A percentile compares a stretch with the other conserved stretches of the same genome.
Conservation (phyloP, 495 filamentous ascomycete genomes). For the Penicillium macrosclerotiorum region DNA sequence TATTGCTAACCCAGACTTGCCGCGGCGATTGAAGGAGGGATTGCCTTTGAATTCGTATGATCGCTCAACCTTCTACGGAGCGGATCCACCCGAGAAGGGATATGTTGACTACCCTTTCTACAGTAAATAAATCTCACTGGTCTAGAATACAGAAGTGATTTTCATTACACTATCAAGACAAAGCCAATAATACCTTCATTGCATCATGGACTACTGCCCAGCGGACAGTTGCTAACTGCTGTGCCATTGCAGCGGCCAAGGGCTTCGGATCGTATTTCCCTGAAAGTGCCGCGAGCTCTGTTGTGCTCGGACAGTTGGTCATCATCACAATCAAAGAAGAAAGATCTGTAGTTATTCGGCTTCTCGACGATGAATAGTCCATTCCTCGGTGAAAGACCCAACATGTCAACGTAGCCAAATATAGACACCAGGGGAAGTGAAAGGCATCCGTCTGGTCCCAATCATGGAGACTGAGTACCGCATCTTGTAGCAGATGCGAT, state of each 20-base stretch:
- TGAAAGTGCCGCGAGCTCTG: constrained; percentile 24
- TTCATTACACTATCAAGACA: constrained; percentile 16
- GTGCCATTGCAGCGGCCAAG: constrained; percentile 48
- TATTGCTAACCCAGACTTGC: constrained; percentile 67
- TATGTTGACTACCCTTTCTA: constrained; percentile 67
- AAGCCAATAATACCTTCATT: constrained; percentile 46
- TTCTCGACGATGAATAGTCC: constrained; percentile 1
- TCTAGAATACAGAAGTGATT: neutral
- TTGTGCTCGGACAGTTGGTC: constrained; percentile 30
- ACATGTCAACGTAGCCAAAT: constrained; percentile 51
- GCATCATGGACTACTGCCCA: constrained; percentile 59
- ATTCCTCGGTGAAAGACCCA: constrained; percentile 50
- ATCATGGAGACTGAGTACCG: constrained; percentile 45
- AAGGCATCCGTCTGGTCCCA: constrained; percentile 51
- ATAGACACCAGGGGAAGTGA: constrained; percentile 57
- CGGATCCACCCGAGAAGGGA: constrained; percentile 46
- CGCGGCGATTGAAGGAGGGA: constrained; percentile 54
- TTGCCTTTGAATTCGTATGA: constrained; percentile 56
- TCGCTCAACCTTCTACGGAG: constrained; percentile 56
- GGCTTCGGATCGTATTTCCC: constrained; percentile 32
- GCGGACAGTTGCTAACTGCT: constrained; percentile 49
- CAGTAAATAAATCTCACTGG: constrained; percentile 8
- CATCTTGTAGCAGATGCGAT: constrained; percentile 43
- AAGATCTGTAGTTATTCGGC: constrained; percentile 22
- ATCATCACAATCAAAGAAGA: constrained; percentile 36